Conservation (phyloP, 805 yeast genomes). For the Yarrowia phangngaensis region DNA sequence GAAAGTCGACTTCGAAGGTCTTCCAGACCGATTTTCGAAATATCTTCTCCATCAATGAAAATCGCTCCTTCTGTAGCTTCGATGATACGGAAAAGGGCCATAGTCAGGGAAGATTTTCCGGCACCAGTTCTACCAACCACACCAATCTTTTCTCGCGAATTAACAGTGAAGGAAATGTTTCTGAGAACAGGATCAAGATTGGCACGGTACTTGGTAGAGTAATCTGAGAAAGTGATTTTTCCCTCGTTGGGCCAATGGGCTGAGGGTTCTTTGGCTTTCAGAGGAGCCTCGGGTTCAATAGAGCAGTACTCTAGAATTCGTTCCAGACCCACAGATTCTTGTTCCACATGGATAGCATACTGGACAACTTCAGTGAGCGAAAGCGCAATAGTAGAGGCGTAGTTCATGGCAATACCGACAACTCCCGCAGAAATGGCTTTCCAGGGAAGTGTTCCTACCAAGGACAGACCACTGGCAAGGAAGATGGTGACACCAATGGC, state of each 20-base stretch:
- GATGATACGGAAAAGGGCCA: conserved; percentile 62
- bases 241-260: conserved; percentile 63
- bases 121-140: conserved; percentile 91
- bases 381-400: conserved; percentile 54
- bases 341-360: conserved; percentile 35
- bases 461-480: conserved; percentile 30
- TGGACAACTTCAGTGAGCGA: conserved; percentile 40
- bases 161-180: conserved; percentile 49
- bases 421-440: conserved; percentile 32
- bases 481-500: conserved; percentile 26
- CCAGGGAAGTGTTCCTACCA: conserved; percentile 25
- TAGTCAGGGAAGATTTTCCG: conserved; percentile 75
- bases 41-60: conserved; percentile 65
- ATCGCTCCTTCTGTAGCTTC: conserved; percentile 57
- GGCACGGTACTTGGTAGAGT: conserved; percentile 59
- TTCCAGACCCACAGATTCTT: conserved; percentile 58
- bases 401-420: conserved; percentile 67
- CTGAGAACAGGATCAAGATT: conserved; percentile 64
- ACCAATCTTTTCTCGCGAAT: conserved; percentile 67
- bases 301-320: conserved; percentile 58
- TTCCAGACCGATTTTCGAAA: conserved; percentile 57
- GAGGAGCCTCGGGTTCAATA: conserved; percentile 56
- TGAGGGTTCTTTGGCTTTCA: conserved; percentile 17
- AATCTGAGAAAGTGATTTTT: conserved; percentile 52
- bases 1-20: conserved; percentile 67